phyloP scores from a whole-genome alignment of 2,329 filamentous ascomycete species.

The Hymenotorrendiella dingleyae region DNA sequence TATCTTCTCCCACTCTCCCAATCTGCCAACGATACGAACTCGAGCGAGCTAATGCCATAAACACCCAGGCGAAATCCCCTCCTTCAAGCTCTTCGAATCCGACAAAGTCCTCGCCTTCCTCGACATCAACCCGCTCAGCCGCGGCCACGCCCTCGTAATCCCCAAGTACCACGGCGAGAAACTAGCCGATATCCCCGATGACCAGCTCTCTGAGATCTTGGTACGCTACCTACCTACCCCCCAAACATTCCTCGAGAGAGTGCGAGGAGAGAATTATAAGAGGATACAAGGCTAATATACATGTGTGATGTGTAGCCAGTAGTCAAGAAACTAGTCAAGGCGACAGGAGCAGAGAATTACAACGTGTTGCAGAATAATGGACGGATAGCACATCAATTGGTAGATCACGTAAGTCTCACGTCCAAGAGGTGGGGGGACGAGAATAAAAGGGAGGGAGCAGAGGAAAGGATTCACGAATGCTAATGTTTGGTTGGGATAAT shows the following conservation, averaged over 20 bases:
- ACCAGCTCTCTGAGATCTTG: constrained; percentile 75
- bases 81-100: constrained; percentile 91
- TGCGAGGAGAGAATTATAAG: too few species aligned
- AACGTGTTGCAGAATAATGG: constrained; percentile 98
- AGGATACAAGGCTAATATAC: too few species aligned
- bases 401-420: constrained; percentile 75
- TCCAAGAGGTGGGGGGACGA: too few species aligned
- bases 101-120: constrained; percentile 93
- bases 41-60: constrained; percentile 6
- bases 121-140: constrained; percentile 85
- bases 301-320: too few species aligned
- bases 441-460: too few species aligned
- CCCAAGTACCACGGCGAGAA: constrained; percentile 93
- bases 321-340: constrained; percentile 78
- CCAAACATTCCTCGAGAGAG: too few species aligned
- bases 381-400: constrained; percentile 80
- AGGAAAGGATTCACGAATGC: too few species aligned
- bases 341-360: constrained; percentile 72
- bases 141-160: constrained; percentile 90
- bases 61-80: constrained; percentile 79
- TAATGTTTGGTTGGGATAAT: too few species aligned
- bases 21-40: background rate
- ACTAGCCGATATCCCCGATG: constrained; percentile 87
- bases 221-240: constrained; percentile 37
- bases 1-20: constrained; percentile 24